A percentile compares a stretch with the other conserved stretches of the same genome.
phyloP scores from a whole-genome alignment of 805 yeast genomes.

The Cyberlindnera veronae region DNA sequence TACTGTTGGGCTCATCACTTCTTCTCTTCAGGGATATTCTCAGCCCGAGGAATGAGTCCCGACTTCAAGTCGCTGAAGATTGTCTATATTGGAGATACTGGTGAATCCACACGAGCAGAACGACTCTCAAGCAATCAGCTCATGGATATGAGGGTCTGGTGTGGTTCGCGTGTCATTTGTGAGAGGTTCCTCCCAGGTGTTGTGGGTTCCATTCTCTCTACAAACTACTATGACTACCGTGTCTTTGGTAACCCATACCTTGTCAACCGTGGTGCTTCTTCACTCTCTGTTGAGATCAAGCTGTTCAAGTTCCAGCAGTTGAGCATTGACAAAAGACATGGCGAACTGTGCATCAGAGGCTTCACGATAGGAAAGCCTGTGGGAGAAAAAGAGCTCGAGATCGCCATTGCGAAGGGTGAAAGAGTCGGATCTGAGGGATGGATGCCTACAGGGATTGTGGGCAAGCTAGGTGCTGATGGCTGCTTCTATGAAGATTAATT shows the following conservation, averaged over 20 bases:
- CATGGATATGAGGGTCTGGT: conserved; percentile 41
- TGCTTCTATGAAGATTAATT: conserved; percentile 51
- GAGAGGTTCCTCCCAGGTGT: conserved; percentile 46
- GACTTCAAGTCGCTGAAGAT: conserved; percentile 30
- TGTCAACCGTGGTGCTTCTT: conserved; percentile 51
- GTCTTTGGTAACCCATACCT: conserved; percentile 35
- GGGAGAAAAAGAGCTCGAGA: conserved; percentile 28
- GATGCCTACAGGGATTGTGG: conserved; percentile 49
- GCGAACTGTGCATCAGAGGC: conserved; percentile 57
- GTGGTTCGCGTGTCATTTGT: conserved; percentile 48
- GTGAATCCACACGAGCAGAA: neutral
- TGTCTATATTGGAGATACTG: conserved; percentile 18
- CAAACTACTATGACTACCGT: conserved; percentile 63
- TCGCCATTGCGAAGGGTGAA: conserved; percentile 31
- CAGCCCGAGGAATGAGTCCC: conserved; percentile 28
- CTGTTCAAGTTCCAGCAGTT: conserved; percentile 34
- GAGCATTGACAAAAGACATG: conserved; percentile 38
- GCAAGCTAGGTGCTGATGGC: conserved; percentile 69
- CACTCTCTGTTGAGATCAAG: conserved; percentile 60
- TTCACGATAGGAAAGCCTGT: conserved; percentile 58
- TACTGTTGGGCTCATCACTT: conserved; percentile 24
- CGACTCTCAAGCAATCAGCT: conserved; percentile 26
- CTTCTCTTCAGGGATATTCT: conserved; percentile 20
- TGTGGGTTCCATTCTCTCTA: conserved; percentile 55
- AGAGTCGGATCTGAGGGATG: conserved; percentile 45